These are phyloP conservation scores for Quercus gilva DNA, from an alignment of 306 rosid genomes.

Conservation along the genomic window DNA sequence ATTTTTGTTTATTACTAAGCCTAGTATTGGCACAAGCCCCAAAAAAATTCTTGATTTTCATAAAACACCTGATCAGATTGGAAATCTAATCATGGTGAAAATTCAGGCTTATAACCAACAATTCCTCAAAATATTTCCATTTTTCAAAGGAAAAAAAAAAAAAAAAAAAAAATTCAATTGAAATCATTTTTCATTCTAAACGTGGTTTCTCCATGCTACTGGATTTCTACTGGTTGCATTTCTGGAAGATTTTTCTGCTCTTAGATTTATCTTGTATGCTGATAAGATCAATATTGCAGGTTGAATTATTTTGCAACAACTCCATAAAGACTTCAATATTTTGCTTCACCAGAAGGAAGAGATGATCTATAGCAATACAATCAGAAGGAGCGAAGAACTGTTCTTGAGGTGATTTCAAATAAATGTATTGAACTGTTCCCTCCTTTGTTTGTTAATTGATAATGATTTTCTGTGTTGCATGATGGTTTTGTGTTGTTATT, in stretches of 20 bases:
- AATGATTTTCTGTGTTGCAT: background rate
- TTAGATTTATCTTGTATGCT: conserved; percentile 16
- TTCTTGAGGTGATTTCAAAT: conserved; percentile 67
- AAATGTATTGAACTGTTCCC: background rate
- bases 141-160: background rate
- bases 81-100: background rate
- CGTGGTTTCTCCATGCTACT: conserved; percentile 4
- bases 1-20: background rate
- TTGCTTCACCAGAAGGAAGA: conserved; percentile 96
- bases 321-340: conserved; percentile 76
- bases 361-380: conserved; percentile 95
- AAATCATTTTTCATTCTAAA: background rate
- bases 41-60: background rate
- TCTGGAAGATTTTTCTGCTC: conserved; percentile 2
- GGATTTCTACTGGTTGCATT: background rate
- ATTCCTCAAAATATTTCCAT: background rate
- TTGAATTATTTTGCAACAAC: conserved; percentile 79
- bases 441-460: background rate
- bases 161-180: background rate
- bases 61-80: background rate
- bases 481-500: background rate
- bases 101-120: background rate
- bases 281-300: conserved; percentile 43
- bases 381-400: conserved; percentile 86
- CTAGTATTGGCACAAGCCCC: background rate